Percentiles rank a stretch among this genome's conserved stretches.
phyloP scores from a whole-genome alignment of 768 basidiomycete species.

The Tricholoma terreum region DNA sequence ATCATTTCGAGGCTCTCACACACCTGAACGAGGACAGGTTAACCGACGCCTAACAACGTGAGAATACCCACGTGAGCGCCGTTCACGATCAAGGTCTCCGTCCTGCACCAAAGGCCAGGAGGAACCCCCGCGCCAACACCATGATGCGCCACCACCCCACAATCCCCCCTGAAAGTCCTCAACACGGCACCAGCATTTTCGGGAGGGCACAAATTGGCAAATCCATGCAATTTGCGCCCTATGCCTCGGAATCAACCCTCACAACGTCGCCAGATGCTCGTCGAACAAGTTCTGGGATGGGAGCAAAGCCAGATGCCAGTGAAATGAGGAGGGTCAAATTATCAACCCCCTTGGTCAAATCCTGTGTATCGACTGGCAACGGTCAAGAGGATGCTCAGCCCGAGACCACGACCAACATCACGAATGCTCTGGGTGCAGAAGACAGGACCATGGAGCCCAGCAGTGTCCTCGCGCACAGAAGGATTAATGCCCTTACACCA shows the following conservation, averaged over 20 bases:
- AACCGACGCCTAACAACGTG: neutral
- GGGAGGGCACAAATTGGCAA: neutral
- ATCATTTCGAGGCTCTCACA: neutral
- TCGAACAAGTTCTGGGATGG: too few species aligned
- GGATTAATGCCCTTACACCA: slow-evolving; percentile 12
- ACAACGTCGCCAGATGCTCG: neutral
- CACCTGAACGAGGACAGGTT: neutral
- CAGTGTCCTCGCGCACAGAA: slow-evolving; percentile 23
- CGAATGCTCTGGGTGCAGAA: too few species aligned
- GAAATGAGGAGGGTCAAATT: neutral
- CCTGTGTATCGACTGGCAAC: neutral
- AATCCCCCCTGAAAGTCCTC: neutral
- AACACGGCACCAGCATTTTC: neutral
- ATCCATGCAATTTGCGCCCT: too few species aligned
- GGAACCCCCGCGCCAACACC: neutral
- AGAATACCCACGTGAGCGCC: neutral
- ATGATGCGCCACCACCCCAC: neutral
- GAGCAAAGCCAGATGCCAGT: neutral
- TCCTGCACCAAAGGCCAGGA: neutral
- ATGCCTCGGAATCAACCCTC: too few species aligned
- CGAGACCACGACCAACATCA: slow-evolving; percentile 8
- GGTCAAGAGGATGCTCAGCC: neutral
- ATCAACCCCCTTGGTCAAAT: neutral
- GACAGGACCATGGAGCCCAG: slow-evolving; percentile 20
- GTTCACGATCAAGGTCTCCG: neutral